phyloP scores from a whole-genome alignment of 78 protist genomes.

The Dictyostelium purpureum region DNA sequence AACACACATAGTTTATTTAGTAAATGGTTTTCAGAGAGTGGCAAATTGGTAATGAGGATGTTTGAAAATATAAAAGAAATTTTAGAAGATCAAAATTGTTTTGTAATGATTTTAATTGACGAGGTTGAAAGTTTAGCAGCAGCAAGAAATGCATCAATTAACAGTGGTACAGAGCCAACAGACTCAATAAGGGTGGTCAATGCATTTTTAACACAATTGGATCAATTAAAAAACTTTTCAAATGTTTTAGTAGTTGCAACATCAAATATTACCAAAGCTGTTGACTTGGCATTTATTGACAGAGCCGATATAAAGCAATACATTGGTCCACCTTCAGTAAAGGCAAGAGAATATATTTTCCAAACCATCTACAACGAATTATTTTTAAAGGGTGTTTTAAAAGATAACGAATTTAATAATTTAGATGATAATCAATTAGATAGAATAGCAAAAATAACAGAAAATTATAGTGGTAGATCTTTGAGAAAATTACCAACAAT shows the following conservation, averaged over 20 bases:
- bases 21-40: slow-evolving; percentile 98
- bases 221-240: slow-evolving; percentile 64
- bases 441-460: not conserved
- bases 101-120: slow-evolving; percentile 87
- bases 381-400: not conserved
- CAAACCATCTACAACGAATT: slow-evolving; percentile 74
- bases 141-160: slow-evolving; percentile 86
- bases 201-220: slow-evolving; percentile 98
- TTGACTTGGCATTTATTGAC: slow-evolving; percentile 93
- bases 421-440: not conserved
- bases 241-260: slow-evolving; percentile 95
- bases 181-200: slow-evolving; percentile 98
- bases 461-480: slow-evolving; percentile 87
- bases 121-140: slow-evolving; percentile 96
- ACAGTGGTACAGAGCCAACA: slow-evolving; percentile 93
- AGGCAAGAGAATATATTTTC: slow-evolving; percentile 82
- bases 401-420: not conserved
- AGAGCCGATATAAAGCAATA: slow-evolving; percentile 96
- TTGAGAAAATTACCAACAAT: slow-evolving; percentile 93
- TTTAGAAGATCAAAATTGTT: slow-evolving; percentile 67
- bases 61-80: slow-evolving; percentile 86
- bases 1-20: slow-evolving; percentile 94
- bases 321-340: slow-evolving; percentile 90
- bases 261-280: slow-evolving; percentile 92
- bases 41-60: slow-evolving; percentile 95